phyloP scores from a whole-genome alignment of 176 grass and related monocot genomes.

The Ampelocalamus luodianensis region DNA sequence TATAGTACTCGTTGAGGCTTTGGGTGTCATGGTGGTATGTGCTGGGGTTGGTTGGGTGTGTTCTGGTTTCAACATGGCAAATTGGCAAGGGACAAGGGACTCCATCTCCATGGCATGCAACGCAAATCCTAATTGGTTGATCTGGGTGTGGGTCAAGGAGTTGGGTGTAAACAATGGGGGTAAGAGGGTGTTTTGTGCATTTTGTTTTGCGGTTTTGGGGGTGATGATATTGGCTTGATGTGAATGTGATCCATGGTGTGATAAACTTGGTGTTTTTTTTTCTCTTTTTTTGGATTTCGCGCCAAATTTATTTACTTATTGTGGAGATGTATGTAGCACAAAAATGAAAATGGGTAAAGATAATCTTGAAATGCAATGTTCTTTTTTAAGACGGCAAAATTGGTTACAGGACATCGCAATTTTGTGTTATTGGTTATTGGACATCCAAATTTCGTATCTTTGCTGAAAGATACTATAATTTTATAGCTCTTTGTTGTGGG shows the following conservation, averaged over 20 bases:
- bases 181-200: background rate
- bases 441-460: no score
- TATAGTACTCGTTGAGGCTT: background rate
- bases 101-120: background rate
- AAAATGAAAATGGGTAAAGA: background rate
- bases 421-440: no score
- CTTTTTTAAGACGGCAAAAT: no score
- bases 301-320: background rate
- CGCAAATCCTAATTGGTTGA: background rate
- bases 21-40: conserved; percentile 21
- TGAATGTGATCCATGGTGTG: background rate
- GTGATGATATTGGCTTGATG: no score
- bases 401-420: no score
- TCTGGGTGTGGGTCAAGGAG: background rate
- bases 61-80: background rate
- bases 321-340: background rate
- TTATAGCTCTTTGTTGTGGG: no score
- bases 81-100: background rate
- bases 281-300: background rate
- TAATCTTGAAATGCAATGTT: background rate
- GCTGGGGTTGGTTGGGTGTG: background rate
- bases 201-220: background rate
- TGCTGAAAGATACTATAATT: no score
- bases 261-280: background rate
- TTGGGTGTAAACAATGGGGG: background rate